phyloP scores from a whole-genome alignment of 2,329 filamentous ascomycete species.

The Colletotrichum phormii region DNA sequence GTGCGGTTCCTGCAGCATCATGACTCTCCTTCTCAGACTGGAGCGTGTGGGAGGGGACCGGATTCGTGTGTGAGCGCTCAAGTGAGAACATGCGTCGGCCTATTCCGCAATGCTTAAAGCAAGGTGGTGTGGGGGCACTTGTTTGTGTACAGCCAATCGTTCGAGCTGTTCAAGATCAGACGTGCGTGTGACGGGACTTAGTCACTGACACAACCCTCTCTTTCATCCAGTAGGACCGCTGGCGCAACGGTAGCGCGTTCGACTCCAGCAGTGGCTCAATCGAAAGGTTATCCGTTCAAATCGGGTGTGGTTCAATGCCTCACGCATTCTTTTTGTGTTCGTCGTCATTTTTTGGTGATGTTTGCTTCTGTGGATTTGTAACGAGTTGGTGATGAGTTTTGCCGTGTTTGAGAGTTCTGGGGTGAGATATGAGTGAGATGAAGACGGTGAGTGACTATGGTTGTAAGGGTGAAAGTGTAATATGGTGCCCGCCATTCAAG shows the following conservation, averaged over 20 bases:
- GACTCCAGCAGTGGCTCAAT: conserved; percentile 29
- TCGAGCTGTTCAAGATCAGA: background rate
- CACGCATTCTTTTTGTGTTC: background rate
- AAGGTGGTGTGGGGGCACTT: background rate
- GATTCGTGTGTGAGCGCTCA: background rate
- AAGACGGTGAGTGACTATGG: no score
- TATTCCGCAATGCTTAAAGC: conserved; percentile 13
- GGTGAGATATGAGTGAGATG: background rate
- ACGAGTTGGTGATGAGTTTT: background rate
- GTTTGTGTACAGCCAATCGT: background rate
- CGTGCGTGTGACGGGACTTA: background rate
- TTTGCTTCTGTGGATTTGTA: background rate
- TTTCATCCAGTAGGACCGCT: conserved; percentile 5
- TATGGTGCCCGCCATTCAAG: no score
- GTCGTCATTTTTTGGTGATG: background rate
- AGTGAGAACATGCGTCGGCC: background rate
- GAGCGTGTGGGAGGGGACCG: background rate
- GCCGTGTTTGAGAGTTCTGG: no score
- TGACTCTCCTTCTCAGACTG: conserved; percentile 10
- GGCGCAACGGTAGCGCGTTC: conserved; percentile 37
- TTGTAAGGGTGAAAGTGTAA: no score
- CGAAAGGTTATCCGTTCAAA: conserved; percentile 37
- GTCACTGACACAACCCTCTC: rapidly evolving
- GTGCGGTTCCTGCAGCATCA: conserved; percentile 15
- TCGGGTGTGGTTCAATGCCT: conserved; percentile 26